These are phyloP conservation scores for Diophrys sp. DNA, from an alignment of 73 alveolate species.

Conservation along the genomic window DNA sequence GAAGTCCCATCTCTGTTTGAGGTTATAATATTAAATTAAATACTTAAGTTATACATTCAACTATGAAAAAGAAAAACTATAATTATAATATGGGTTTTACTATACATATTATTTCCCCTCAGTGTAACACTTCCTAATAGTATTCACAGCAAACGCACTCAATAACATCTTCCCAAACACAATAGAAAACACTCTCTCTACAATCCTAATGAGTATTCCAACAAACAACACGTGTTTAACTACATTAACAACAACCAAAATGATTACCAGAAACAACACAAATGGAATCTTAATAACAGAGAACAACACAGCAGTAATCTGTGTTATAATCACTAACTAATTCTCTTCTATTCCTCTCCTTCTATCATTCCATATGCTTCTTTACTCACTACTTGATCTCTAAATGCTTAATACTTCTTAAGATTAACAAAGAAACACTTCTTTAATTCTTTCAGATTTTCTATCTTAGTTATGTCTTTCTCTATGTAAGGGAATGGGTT, in stretches of 20 bases:
- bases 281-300: not conserved
- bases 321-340: too few relatives aligned
- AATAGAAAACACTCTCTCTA: not conserved
- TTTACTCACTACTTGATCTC: constrained; percentile 39
- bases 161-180: not conserved
- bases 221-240: not conserved
- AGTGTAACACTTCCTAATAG: constrained; percentile 10
- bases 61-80: too few relatives aligned
- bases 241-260: not conserved
- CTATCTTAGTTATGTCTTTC: constrained; percentile 62
- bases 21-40: too few relatives aligned
- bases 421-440: constrained; percentile 53
- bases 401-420: constrained; percentile 54
- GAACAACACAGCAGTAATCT: too few relatives aligned
- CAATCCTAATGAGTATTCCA: not conserved
- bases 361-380: too few relatives aligned
- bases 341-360: too few relatives aligned
- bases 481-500: constrained; percentile 86
- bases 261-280: not conserved
- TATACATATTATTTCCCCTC: too few relatives aligned
- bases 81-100: too few relatives aligned
- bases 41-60: too few relatives aligned
- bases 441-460: constrained; percentile 52
- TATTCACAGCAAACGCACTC: constrained; percentile 3
- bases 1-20: too few relatives aligned